These are phyloP conservation scores for Cyberlindnera sargentensis DNA, from an alignment of 805 yeast species.

Conservation along the genomic window DNA sequence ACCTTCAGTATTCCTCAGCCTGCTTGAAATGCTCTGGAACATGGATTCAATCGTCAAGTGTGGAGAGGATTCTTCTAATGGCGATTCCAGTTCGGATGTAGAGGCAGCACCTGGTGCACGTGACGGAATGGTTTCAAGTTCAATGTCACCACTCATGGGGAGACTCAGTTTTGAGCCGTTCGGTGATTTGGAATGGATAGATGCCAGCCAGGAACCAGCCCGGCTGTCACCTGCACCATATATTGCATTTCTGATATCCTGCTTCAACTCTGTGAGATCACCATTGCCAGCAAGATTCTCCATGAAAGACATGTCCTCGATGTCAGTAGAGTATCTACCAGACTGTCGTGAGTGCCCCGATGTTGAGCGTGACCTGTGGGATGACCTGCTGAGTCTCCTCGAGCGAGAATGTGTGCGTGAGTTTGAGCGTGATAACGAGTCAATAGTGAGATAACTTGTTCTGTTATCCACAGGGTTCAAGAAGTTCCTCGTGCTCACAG, in stretches of 20 bases:
- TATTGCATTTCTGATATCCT: constrained; percentile 17
- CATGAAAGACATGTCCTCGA: constrained; percentile 6
- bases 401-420: neutral
- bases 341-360: neutral
- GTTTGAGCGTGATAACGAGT: neutral
- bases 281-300: constrained; percentile 8
- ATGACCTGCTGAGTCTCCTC: neutral
- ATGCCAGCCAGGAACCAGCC: constrained; percentile 16
- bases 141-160: neutral
- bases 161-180: constrained; percentile 6
- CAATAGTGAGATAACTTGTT: neutral
- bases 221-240: constrained; percentile 5
- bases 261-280: constrained; percentile 10
- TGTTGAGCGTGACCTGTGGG: neutral
- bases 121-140: neutral
- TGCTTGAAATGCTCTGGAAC: constrained; percentile 10
- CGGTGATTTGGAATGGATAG: constrained; percentile 1
- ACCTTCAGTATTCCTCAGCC: constrained; percentile 1
- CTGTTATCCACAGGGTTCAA: neutral
- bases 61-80: too few relatives aligned
- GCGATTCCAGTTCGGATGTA: too few relatives aligned
- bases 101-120: too few relatives aligned
- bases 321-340: neutral
- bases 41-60: constrained; percentile 9
- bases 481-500: neutral